Evolutionary conservation across 352 stramenopile genomes (phyloP).

Genomic region (Phytopythium vexans): DNA sequence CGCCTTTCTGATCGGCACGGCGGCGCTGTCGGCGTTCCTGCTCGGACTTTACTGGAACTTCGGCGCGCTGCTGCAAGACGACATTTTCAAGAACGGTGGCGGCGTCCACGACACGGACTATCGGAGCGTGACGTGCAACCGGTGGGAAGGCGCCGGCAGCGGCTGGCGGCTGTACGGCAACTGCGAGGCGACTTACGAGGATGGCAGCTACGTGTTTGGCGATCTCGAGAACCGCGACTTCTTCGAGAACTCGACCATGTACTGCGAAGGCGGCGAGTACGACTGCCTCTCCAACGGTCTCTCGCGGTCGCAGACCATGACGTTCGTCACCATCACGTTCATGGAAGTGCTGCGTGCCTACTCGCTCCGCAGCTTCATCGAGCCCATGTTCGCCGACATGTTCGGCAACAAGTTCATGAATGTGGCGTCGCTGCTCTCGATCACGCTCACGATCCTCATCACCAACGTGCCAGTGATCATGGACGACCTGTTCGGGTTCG

Average conservation of each 20-base stretch:
- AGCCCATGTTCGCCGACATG: constrained; percentile 56
- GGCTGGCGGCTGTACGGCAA: constrained; percentile 61
- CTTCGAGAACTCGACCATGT: constrained; percentile 35
- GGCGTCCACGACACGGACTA: constrained; percentile 42
- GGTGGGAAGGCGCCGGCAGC: constrained; percentile 42
- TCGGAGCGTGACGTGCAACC: constrained; percentile 48
- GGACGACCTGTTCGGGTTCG: constrained; percentile 63
- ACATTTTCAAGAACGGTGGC: constrained; percentile 52
- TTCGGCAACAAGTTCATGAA: constrained; percentile 71
- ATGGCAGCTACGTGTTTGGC: constrained; percentile 56
- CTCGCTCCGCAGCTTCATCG: constrained; percentile 71
- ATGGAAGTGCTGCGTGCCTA: constrained; percentile 77
- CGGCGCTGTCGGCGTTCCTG: constrained; percentile 45
- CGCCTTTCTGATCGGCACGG: constrained; percentile 40
- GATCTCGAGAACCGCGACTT: constrained; percentile 19
- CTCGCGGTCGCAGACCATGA: constrained; percentile 69
- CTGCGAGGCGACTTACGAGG: constrained; percentile 30
- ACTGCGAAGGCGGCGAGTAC: constrained; percentile 59
- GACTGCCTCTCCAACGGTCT: constrained; percentile 58
- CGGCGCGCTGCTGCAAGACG: constrained; percentile 33
- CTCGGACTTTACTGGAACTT: constrained; percentile 79
- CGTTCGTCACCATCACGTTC: constrained; percentile 62
- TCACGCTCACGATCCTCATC: constrained; percentile 50
- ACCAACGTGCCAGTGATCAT: constrained; percentile 54
- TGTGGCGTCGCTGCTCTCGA: constrained; percentile 43